Base-by-base conservation (phyloP, 2,329 filamentous ascomycete species). In the Rachicladosporium sp. region DNA sequence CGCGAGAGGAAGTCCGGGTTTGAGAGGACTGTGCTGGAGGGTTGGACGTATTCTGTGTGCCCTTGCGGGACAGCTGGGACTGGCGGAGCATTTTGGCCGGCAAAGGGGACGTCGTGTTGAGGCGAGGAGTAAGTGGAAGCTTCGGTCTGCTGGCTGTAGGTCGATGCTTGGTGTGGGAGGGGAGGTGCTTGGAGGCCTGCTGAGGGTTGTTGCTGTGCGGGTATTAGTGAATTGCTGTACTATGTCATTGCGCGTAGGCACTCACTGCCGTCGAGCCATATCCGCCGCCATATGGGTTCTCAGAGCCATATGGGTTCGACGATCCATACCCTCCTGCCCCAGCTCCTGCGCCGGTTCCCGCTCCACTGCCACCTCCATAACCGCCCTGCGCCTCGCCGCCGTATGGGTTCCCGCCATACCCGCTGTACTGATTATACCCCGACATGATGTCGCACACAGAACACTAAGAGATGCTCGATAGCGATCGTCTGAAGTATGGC, bases 351-450 rank as follows among this genome's bases (percentile, higher is more conserved):
- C 15, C 15, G 15, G 15, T 19, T 19, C 15, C 15, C 11, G 10
- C 31, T 10, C 33, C 38, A 8, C 40, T 35, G 12, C 40, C 36
- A 36, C 38, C 37, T 15, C 29, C 39, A 13, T 30, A 31, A 21
- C 19, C 13, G 9, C 15, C 34, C 41, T 73, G 67, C 46, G 70
- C 65, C 56, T 82, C 80, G 43, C 72, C 67, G 45, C 71, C 66
- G 57, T 83, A 83, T 31, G 78, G 78, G 55, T 82, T 80, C 46
- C 65, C 64, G 46, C 63, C 58, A 49, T 70, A 69, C 42, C 73
- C 70, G 48, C 72, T 67, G 58, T 81, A 79, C 54, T 74, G 71
- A 43, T 60, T 59, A 47, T 67, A 64, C 64, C 76, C 73, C 12
- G 40, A 42, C 76, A 80, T 79, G 3, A 5, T 7, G 23, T 6